Evolutionary conservation across 2,329 filamentous ascomycete genomes (phyloP), one percentile per base, ranked within the genome.

Genomic region (Ceratocystiopsis minuta): DNA sequence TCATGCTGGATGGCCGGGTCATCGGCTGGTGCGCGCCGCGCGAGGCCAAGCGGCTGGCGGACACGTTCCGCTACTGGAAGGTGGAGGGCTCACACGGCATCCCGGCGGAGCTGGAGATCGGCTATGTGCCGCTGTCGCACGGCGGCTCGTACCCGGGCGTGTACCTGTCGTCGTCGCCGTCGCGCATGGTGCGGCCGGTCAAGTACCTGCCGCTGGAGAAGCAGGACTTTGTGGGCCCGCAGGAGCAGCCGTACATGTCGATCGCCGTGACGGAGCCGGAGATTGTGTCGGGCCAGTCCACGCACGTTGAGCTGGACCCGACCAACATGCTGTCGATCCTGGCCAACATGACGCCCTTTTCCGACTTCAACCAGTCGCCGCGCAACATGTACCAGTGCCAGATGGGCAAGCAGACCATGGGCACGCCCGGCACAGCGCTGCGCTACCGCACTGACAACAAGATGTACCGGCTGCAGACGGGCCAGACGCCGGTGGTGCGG

Each of bases 381-480:
- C 72, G 90, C 71, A 98, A 98, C 63, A 96, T 96, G 88, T 98
- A 96, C 58, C 84, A 93, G 58, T 95, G 87, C 64, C 90, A 96
- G 68, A 96, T 96, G 90, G 86, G 85, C 64, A 98, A 98, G 60
- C 90, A 98, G 65, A 87, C 88, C 0, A 98, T 98, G 90, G 90
- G 90, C 59, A 96, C 90, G 18, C 86, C 88, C 4, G 87, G 81
- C 44, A 82, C 87, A 9, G 80, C 88, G 3, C 66, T 88, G 48
- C 72, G 76, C 44, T 82, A 92, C 62, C 78, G 90, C 55, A 93
- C 87, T 39, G 90, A 98, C 64, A 96, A 98, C 72, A 98, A 98
- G 65, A 75, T 83, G 52, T 98, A 98, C 61, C 77, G 82, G 48
- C 64, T 98, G 37, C 90, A 96, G 61, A 95, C 87, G 15, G 90